Base-by-base conservation (phyloP, 208 protist species). In the Acanthamoeba divionensis region DNA sequence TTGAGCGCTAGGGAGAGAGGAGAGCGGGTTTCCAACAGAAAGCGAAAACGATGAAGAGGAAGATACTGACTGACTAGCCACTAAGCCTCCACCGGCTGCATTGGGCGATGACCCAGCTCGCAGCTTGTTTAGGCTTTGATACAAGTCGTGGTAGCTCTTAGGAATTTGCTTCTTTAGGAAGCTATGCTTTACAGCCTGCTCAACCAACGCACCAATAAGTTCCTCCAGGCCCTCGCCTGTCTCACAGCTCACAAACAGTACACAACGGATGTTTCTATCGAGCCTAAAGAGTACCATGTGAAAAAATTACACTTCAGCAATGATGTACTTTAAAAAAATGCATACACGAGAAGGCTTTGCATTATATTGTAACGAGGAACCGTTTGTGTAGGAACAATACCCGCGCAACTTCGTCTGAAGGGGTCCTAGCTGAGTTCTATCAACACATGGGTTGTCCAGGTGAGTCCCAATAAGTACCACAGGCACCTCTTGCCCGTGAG, bases 91-190 rank as follows among this genome's bases (percentile, higher is more conserved):
- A 41, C 36, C 36, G 36, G 36, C 36, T 41, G 36, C 36, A 41
- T 41, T 41, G 36, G 36, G 36, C 36, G 36, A 41, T 41, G 36
- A 5, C 36, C 36, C 36, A 18, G 33, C 62, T 6, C 73, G 73
- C 73, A 82, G 54, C 21, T 82, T 82, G 12, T 44, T 82, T n/a
- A 82, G 54, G n/a, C 48, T 38, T 15, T 31, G 54, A 47, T 82
- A 82, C 31, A 82, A 82, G 73, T 52, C 48, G 29, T 82, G 73
- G 29, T 82, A 82, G 48, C 48, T 63, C 9, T 47, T 82, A 7
- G 73, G 73, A 60, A 82, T 82, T 47, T 63, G 29, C 7, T 47
- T 52, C 24, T 52, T 47, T 1, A 82, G 48, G 73, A 82, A 82
- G n/a, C 48, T 63, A n/a, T 82, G 73, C 18, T 52, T 18, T 18